These are phyloP conservation scores for Apiospora arundinis DNA, from an alignment of 2,329 filamentous ascomycete genomes.

Conservation along the genomic window DNA sequence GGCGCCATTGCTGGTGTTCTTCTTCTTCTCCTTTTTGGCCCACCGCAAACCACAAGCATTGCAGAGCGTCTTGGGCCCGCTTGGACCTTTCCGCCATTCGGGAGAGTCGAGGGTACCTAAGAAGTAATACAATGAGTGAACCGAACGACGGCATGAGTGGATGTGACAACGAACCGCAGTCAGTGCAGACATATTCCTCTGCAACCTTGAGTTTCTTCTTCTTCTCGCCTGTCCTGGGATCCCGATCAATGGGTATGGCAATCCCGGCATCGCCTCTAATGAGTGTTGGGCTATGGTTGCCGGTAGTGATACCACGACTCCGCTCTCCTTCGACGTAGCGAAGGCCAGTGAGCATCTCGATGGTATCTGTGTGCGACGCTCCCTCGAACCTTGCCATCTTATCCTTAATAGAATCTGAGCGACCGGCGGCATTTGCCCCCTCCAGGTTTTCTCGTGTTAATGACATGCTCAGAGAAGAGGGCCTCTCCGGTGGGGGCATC, in stretches of 20 bases:
- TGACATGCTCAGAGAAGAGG: conserved; percentile 66
- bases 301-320: conserved; percentile 86
- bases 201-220: conserved; percentile 86
- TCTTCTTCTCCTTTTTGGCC: conserved; percentile 85
- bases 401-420: conserved; percentile 78
- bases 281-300: conserved; percentile 78
- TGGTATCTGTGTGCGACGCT: conserved; percentile 79
- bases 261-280: conserved; percentile 88
- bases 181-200: conserved; percentile 93
- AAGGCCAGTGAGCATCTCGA: conserved; percentile 91
- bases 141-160: background rate
- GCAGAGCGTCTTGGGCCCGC: conserved; percentile 91
- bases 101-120: conserved; percentile 84
- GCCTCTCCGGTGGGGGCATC: conserved; percentile 73
- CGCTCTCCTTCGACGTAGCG: conserved; percentile 89
- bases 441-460: conserved; percentile 83
- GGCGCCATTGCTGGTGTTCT: conserved; percentile 31
- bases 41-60: conserved; percentile 87
- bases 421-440: conserved; percentile 68
- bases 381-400: conserved; percentile 86
- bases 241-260: conserved; percentile 80
- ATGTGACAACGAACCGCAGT: conserved; percentile 71
- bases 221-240: conserved; percentile 74
- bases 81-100: conserved; percentile 94
- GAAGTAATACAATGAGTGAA: conserved; percentile 18